Evolutionary conservation across 305 asterid species (phyloP), one percentile per base, ranked within the genome.

Genomic region (Fraxinus dipetala): DNA sequence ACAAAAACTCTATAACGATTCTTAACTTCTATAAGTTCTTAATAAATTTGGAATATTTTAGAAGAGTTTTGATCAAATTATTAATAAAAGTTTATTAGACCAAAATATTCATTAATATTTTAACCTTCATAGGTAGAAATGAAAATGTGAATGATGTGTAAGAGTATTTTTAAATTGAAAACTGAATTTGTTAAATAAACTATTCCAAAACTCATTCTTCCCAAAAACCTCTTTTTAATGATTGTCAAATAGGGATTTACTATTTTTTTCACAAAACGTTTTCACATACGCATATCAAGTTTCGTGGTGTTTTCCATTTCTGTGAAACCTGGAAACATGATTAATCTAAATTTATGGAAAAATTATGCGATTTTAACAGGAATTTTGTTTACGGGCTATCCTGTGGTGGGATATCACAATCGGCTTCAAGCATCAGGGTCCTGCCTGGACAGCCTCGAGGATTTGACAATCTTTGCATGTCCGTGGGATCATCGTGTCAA

Each of bases 401-500:
- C 93, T 0, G 81, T 89, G 7, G 26, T 85, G 0, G 93, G 93
- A 31, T 84, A 36, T 24, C 91, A 90, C 0, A 86, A 89, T 36
- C 89, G 90, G 22, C 51, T 90, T 6, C 92, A 90, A 82, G 84
- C 93, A 8, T 90, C 92, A 0, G 93, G 93, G 5, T 6, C 85
- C 0, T 90, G 93, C 76, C 85, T 90, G 3, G 91, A 90, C 77
- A 89, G 90, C 81, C 80, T 10, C 0, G 78, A 87, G 43, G 91
- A 87, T 48, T 80, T 63, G 0, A 45, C n/a, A 81, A 65, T 77
- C 16, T 86, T 89, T 0, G 79, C 82, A 7, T 90, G 93, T 73
- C 91, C 93, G 0, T 90, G 93, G 93, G 93, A 90, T 65, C 43
- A 82, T 4, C 92, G 92, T 0, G 82, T 87, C 0, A 82, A 86